phyloP scores from a whole-genome alignment of 495 filamentous ascomycete genomes.

The Cladorrhinum samala region DNA sequence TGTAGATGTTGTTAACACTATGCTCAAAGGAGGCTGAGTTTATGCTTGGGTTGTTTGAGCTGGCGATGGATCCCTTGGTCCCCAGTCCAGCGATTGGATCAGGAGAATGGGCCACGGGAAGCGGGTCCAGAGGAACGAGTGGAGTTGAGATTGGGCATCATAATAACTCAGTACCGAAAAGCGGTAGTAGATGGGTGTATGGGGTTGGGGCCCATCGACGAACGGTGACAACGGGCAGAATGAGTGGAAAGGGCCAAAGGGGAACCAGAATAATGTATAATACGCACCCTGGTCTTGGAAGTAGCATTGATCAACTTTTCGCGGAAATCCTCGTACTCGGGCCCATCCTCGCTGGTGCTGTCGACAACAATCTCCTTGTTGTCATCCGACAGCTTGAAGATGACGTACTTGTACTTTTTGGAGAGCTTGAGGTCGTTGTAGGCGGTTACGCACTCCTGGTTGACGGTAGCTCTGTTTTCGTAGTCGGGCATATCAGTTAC shows the following conservation, averaged over 20 bases:
- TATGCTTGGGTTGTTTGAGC: no score
- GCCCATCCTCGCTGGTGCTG: conserved; percentile 48
- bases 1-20: conserved; percentile 26
- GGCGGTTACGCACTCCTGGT: conserved; percentile 68
- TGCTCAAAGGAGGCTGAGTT: no score
- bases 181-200: no score
- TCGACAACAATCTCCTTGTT: conserved; percentile 85
- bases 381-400: conserved; percentile 95
- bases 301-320: conserved; percentile 65
- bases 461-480: conserved; percentile 62
- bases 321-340: conserved; percentile 71
- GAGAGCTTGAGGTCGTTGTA: conserved; percentile 91
- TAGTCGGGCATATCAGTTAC: conserved; percentile 22
- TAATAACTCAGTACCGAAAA: no score
- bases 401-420: conserved; percentile 87
- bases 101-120: no score
- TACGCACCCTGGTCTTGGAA: conserved; percentile 32
- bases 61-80: no score
- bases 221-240: no score
- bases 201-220: no score
- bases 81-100: no score
- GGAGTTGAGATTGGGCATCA: no score
- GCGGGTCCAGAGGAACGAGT: no score
- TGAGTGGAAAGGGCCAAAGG: background rate
- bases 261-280: conserved; percentile 20